phyloP scores from a whole-genome alignment of 768 basidiomycete species.

The Lentinula lateritia region DNA sequence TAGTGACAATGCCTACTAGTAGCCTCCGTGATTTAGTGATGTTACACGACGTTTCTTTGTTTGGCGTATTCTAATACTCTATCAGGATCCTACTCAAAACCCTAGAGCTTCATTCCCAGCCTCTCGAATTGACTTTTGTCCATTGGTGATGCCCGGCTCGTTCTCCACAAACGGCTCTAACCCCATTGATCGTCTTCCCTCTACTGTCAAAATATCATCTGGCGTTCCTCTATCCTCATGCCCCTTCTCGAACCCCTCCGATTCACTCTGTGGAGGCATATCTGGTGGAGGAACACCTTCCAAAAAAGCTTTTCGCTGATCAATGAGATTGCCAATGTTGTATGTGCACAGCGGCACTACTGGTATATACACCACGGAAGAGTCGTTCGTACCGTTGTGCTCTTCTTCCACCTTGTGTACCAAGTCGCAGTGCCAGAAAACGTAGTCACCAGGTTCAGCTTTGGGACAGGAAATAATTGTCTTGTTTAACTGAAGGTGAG shows the following conservation, averaged over 20 bases:
- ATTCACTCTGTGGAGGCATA: neutral
- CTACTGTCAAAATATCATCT: neutral
- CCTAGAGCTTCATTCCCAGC: neutral
- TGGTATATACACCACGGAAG: neutral
- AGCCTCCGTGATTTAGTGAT: no score
- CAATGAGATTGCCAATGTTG: neutral
- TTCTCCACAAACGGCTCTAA: neutral
- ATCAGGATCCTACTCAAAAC: neutral
- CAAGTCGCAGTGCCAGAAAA: neutral
- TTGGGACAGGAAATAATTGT: neutral
- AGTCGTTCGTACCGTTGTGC: neutral
- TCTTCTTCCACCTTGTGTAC: constrained; percentile 1
- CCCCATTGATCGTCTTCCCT: neutral
- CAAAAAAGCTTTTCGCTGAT: neutral
- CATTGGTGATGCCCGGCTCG: neutral
- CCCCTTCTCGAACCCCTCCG: neutral
- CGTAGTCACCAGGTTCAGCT: neutral
- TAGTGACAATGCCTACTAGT: no score
- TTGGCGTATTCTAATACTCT: no score
- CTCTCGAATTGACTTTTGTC: neutral
- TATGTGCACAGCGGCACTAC: neutral
- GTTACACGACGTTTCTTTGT: no score
- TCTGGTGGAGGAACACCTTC: neutral
- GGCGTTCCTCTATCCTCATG: neutral
- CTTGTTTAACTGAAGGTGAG: neutral